These are phyloP conservation scores for Hygrophila difformis DNA, from an alignment of 257 asterid genomes.

Conservation along the genomic window DNA sequence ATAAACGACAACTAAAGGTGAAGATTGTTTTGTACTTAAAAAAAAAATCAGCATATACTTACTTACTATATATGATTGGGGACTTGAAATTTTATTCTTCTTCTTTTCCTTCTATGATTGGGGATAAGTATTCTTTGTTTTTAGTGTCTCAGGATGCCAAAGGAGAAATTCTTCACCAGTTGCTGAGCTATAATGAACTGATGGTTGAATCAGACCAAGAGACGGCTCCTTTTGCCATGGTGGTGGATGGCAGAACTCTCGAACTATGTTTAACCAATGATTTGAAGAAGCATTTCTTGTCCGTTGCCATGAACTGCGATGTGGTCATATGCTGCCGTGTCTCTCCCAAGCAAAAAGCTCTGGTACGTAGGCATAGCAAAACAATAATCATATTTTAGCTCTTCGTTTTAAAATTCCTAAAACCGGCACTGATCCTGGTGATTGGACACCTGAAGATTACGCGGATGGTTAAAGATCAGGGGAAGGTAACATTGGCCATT, in stretches of 20 bases:
- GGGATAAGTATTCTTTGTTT: conserved; percentile 23
- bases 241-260: conserved; percentile 58
- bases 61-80: no score
- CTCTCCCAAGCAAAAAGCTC: conserved; percentile 96
- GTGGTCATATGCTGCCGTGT: conserved; percentile 96
- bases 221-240: conserved; percentile 46
- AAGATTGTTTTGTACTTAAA: conserved; percentile 35
- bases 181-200: conserved; percentile 29
- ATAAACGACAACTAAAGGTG: conserved; percentile 32
- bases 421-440: conserved; percentile 25
- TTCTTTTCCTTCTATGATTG: no score
- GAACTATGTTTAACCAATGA: conserved; percentile 36
- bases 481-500: conserved; percentile 71
- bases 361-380: conserved; percentile 49
- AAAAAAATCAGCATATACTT: no score
- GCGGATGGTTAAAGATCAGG: conserved; percentile 78
- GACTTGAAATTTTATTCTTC: no score
- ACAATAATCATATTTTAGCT: conserved; percentile 8
- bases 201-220: conserved; percentile 21
- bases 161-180: conserved; percentile 39
- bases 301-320: conserved; percentile 64
- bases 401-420: conserved; percentile 23
- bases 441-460: conserved; percentile 77
- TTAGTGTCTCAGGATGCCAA: conserved; percentile 50
- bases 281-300: conserved; percentile 56